Base-by-base conservation (phyloP, 148 eudicot species). In the Nepenthes mirabilis region DNA sequence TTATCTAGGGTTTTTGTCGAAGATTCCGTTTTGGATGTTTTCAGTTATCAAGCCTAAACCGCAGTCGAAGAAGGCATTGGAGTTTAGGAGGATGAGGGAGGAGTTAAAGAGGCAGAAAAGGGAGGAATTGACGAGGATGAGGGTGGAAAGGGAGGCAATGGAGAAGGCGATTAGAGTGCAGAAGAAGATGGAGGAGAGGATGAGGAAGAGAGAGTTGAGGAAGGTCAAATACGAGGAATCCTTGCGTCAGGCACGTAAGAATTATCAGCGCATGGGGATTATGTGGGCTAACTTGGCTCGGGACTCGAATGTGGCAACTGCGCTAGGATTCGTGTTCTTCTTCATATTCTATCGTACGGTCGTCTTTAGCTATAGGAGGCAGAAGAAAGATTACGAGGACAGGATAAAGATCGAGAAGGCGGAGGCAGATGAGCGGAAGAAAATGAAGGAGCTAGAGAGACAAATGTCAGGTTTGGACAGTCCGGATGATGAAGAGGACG, bases 371-470 rank as follows among this genome's bases (percentile, higher is more conserved):
- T 90, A 90, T 65, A 84, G 63, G 61, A 80, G 60, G 66, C 89
- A 90, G 69, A 84, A 72, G 77, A 87, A 82, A 81, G 97, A 90
- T 70, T 90, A 90, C 45, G 97, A 90, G 34, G 97, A 90, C 68
- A 87, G 97, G 79, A 57, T 87, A 57, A 87, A 90, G 80, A 87
- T 90, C 65, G 97, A 90, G 74, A 77, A 82, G 59, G 97, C 95
- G 1, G 97, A 87, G 34, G 97, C 97, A 1, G 97, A 91, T 63
- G 95, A 87, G 75, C 78, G 82, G 70, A 85, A 73, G 74, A 87
- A 87, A 71, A 87, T 87, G 82, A 82, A 73, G 77, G 89, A 84
- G 72, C 64, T 87, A 43, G 95, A 90, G 83, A 81, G 67, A 68
- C 75, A 68, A 66, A 77, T 81, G 85, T 76, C 59, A 34, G 95